Conservation (phyloP, 768 basidiomycete genomes). For the Termitomyces sp. region DNA sequence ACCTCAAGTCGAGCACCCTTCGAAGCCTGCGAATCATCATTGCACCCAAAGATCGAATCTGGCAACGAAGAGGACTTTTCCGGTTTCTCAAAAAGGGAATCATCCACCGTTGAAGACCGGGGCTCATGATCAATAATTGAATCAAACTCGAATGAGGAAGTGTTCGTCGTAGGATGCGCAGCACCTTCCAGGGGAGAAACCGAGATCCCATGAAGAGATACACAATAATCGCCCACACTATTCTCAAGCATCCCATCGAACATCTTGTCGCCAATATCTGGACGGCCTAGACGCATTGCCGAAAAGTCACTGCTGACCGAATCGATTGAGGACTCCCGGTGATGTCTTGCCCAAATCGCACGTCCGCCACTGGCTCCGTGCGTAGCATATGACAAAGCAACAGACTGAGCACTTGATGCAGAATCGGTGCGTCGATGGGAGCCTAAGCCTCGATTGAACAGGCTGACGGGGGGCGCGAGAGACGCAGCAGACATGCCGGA, state of each 20-base stretch:
- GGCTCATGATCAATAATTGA: conserved; percentile 61
- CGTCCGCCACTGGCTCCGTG: conserved; percentile 53
- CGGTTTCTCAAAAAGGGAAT: conserved; percentile 54
- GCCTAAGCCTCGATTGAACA: conserved; percentile 66
- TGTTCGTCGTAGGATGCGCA: conserved; percentile 25
- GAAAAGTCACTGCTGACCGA: conserved; percentile 67
- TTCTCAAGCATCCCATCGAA: conserved; percentile 45
- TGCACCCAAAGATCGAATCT: conserved; percentile 57
- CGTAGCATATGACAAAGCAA: conserved; percentile 53
- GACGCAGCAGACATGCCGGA: conserved; percentile 56
- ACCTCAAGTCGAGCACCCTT: conserved; percentile 39
- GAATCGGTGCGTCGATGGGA: conserved; percentile 57
- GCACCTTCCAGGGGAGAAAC: conserved; percentile 58
- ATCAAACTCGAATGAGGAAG: conserved; percentile 57
- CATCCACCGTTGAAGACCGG: conserved; percentile 30
- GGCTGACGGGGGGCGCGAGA: conserved; percentile 62
- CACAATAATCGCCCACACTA: conserved; percentile 38
- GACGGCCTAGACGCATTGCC: conserved; percentile 54
- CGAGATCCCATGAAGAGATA: conserved; percentile 59
- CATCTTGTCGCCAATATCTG: conserved; percentile 87
- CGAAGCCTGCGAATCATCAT: conserved; percentile 31
- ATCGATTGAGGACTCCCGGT: conserved; percentile 56
- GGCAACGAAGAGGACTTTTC: conserved; percentile 48
- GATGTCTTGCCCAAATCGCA: conserved; percentile 58
- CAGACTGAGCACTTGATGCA: conserved; percentile 52